A percentile compares a stretch with the other conserved stretches of the same genome.
Evolutionary conservation across 768 basidiomycete species (phyloP).

Genomic region (Fomitopsis pulvina): DNA sequence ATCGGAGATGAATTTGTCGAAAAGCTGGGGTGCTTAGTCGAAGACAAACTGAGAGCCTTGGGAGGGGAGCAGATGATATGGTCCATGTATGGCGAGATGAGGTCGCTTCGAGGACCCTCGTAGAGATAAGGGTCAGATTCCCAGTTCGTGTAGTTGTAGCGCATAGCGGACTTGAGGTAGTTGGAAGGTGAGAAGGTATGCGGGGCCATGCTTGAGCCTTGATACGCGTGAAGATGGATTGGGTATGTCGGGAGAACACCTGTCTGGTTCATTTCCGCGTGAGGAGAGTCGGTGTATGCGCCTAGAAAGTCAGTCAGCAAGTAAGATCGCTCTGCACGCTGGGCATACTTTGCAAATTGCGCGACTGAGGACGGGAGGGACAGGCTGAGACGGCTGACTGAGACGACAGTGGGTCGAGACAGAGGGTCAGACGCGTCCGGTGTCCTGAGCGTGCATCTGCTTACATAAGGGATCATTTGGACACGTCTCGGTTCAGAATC

Average conservation of each 20-base stretch:
- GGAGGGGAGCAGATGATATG: background rate
- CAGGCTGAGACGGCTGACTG: background rate
- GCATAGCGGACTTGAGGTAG: no score
- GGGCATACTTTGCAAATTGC: no score
- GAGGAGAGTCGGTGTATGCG: no score
- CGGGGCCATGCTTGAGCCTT: no score
- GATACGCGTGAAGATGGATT: no score
- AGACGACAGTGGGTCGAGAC: background rate
- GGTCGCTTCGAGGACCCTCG: background rate
- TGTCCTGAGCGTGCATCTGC: background rate
- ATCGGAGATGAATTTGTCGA: slow-evolving; percentile 8
- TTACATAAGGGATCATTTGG: slow-evolving; percentile 12
- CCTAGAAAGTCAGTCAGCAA: no score
- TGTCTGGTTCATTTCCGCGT: no score
- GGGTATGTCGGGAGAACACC: no score
- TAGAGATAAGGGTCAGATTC: background rate
- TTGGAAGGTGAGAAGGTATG: no score
- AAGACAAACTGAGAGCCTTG: background rate
- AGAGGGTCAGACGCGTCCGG: background rate
- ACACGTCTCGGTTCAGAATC: slow-evolving; percentile 5
- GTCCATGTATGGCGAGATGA: background rate
- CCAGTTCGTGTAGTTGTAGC: background rate
- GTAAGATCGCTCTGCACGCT: no score
- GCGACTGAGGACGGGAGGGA: no score
- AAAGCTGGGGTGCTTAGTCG: background rate